A percentile compares a stretch with the other conserved stretches of the same genome.
phyloP scores from a whole-genome alignment of 2,329 filamentous ascomycete species.

The Aspergillus luchuensis region DNA sequence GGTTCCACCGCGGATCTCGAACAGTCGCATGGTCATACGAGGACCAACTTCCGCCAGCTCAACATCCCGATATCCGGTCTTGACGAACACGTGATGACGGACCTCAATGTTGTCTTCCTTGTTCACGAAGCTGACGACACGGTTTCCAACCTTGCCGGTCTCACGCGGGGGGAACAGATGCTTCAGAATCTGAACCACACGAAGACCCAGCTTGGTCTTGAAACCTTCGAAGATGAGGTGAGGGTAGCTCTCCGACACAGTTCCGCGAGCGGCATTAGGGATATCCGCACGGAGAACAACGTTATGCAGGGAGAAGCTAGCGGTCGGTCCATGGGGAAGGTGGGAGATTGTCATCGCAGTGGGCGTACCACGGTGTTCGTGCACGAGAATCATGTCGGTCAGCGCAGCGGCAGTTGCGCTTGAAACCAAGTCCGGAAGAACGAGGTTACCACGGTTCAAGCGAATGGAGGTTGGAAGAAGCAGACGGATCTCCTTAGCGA shows the following conservation, averaged over 20 bases:
- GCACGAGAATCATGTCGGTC: conserved; percentile 81
- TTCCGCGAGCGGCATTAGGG: conserved; percentile 80
- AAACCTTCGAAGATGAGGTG: conserved; percentile 97
- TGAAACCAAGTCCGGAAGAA: conserved; percentile 80
- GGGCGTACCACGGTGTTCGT: conserved; percentile 90
- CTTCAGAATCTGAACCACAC: conserved; percentile 87
- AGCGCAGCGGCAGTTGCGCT: conserved; percentile 80
- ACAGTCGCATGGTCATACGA: conserved; percentile 94
- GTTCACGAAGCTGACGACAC: conserved; percentile 92
- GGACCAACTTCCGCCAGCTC: conserved; percentile 89
- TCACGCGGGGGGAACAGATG: conserved; percentile 93
- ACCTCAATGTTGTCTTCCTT: conserved; percentile 87
- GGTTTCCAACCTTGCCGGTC: conserved; percentile 77
- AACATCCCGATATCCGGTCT: conserved; percentile 85
- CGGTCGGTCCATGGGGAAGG: conserved; percentile 84
- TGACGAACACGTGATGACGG: conserved; percentile 89
- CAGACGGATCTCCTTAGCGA: conserved; percentile 87
- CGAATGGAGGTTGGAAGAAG: conserved; percentile 83
- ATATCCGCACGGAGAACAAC: conserved; percentile 92
- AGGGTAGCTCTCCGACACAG: conserved; percentile 88
- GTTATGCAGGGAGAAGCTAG: conserved; percentile 86
- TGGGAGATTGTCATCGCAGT: conserved; percentile 87
- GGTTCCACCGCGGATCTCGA: conserved; percentile 89
- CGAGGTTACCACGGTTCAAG: conserved; percentile 86
- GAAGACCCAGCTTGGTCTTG: conserved; percentile 73